phyloP scores from a whole-genome alignment of 805 yeast genomes.

The Blastobotrys robertii region DNA sequence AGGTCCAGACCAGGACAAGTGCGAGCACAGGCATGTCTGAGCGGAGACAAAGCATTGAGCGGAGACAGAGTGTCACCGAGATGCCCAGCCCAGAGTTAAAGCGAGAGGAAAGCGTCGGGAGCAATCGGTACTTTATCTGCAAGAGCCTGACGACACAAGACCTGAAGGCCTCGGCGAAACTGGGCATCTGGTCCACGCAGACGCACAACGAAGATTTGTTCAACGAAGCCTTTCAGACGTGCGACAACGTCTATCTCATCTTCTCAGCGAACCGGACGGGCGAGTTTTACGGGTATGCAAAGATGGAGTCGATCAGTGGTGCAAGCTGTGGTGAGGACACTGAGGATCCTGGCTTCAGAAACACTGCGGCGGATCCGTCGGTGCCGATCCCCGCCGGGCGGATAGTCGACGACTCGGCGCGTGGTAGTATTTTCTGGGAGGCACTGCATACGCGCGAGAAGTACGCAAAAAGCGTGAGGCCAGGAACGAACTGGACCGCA shows the following conservation, averaged over 20 bases:
- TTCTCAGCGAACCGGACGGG: conserved; percentile 34
- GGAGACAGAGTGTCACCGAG: not conserved
- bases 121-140: conserved; percentile 29
- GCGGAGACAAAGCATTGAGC: not conserved
- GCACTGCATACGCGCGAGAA: conserved; percentile 7
- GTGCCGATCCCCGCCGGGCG: conserved; percentile 17
- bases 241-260: conserved; percentile 29
- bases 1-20: conserved; percentile 3
- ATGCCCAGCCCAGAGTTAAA: not conserved
- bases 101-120: conserved; percentile 2
- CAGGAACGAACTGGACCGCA: conserved; percentile 24
- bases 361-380: conserved; percentile 8
- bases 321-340: no score
- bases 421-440: conserved; percentile 34
- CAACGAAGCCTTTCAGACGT: conserved; percentile 27
- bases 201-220: conserved; percentile 30
- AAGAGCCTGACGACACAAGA: conserved; percentile 32
- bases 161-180: conserved; percentile 26
- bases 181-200: conserved; percentile 33
- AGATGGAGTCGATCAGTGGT: conserved; percentile 19
- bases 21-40: not conserved
- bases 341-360: conserved; percentile 4
- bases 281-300: conserved; percentile 32
- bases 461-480: not conserved
- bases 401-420: conserved; percentile 21